phyloP scores from a whole-genome alignment of 23 red algal genomes.

The Agarophyton chilense region DNA sequence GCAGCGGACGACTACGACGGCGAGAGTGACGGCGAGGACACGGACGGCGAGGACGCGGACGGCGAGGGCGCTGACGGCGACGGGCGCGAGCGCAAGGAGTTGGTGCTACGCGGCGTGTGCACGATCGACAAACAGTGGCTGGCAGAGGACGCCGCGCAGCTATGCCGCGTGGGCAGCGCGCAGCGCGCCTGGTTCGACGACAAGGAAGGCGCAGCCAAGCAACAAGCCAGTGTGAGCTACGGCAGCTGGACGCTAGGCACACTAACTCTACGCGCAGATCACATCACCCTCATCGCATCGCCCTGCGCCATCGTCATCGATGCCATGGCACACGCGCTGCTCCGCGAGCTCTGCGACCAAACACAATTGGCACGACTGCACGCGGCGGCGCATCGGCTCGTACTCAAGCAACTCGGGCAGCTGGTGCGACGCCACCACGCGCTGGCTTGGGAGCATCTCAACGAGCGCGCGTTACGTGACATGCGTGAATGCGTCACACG shows the following conservation, averaged over 20 bases:
- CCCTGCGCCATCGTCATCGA: background rate
- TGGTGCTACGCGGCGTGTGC: conserved; percentile 21
- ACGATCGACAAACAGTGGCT: conserved; percentile 4
- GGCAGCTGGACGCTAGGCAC: conserved; percentile 4
- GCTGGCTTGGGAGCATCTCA: background rate
- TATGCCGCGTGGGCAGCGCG: background rate
- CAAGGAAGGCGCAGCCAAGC: background rate
- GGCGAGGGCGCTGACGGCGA: background rate
- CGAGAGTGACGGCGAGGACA: background rate
- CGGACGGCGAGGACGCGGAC: background rate
- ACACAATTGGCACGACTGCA: background rate
- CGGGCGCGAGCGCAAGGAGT: background rate
- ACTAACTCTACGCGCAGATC: background rate
- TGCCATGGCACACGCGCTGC: conserved; percentile 9
- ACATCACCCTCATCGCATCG: background rate
- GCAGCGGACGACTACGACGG: background rate
- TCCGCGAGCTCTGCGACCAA: background rate
- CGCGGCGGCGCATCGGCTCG: background rate
- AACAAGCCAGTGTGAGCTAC: background rate
- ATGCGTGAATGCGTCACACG: background rate
- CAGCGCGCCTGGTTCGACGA: background rate
- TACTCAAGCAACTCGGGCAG: too few relatives aligned
- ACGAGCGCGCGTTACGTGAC: background rate
- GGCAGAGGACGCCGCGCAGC: conserved; percentile 2
- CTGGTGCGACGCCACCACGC: background rate